A percentile compares a stretch with the other conserved stretches of the same genome.
Conservation (phyloP, 2,329 filamentous ascomycete genomes). For the Metarhizium humberi region DNA sequence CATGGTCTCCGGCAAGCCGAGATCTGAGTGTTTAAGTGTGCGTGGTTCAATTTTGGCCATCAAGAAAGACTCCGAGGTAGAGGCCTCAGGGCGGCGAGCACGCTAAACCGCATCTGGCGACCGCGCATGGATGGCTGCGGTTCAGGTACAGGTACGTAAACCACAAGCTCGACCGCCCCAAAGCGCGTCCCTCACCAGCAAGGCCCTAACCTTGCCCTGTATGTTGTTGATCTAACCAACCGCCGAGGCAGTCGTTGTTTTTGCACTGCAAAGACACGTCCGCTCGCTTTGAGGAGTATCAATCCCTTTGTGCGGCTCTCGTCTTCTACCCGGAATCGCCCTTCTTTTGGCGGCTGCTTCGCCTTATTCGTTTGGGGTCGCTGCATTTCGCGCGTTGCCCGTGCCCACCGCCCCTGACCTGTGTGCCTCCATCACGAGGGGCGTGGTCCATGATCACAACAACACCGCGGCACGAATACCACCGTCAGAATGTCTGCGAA, state of each 20-base stretch:
- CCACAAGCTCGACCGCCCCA: not conserved
- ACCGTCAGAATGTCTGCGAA: conserved; percentile 47
- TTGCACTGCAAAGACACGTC: conserved; percentile 2
- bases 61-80: not conserved
- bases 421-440: not conserved
- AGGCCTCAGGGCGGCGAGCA: not conserved
- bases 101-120: conserved; percentile 1
- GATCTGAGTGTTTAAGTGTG: too few species aligned
- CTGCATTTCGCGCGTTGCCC: not conserved
- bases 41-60: not conserved
- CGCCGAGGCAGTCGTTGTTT: not conserved
- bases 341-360: not conserved
- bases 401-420: conserved; percentile 1
- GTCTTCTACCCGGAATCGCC: not conserved
- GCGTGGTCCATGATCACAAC: conserved; percentile 9
- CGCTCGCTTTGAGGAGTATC: not conserved
- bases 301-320: not conserved
- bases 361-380: not conserved
- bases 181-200: conserved; percentile 2
- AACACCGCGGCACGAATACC: conserved; percentile 3
- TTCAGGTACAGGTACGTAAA: not conserved
- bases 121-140: not conserved
- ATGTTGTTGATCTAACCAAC: conserved; percentile 1
- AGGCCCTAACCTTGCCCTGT: not conserved
- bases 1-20: not conserved